These are phyloP conservation scores for Cryptococcus sp. DNA, from an alignment of 1,284 basidiomycete species.

Conservation along the genomic window DNA sequence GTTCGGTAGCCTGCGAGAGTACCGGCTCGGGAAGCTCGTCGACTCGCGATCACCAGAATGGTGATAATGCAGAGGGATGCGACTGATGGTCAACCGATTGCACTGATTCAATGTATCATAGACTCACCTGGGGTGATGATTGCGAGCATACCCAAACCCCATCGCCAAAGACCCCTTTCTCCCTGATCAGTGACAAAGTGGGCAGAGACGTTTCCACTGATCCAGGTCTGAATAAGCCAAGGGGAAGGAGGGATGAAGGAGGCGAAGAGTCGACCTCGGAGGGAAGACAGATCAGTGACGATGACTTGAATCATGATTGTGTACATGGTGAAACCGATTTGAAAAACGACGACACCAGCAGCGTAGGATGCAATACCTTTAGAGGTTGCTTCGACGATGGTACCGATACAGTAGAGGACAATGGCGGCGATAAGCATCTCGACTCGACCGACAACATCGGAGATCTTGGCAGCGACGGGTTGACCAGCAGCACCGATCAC, in stretches of 20 bases:
- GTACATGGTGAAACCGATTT: conserved; percentile 31
- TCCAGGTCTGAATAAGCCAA: conserved; percentile 48
- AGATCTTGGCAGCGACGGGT: conserved; percentile 39
- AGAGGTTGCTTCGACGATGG: conserved; percentile 43
- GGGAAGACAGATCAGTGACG: conserved; percentile 48
- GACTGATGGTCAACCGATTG: conserved; percentile 20
- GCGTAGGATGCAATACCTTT: conserved; percentile 37
- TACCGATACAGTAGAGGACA: conserved; percentile 45
- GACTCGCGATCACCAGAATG: conserved; percentile 40
- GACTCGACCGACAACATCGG: conserved; percentile 47
- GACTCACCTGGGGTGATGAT: neutral
- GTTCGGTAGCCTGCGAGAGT: conserved; percentile 32
- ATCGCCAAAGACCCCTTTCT: conserved; percentile 33
- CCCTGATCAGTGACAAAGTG: conserved; percentile 30
- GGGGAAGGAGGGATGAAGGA: conserved; percentile 49
- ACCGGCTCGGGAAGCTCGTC: neutral
- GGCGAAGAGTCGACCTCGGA: conserved; percentile 48
- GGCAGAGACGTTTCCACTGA: conserved; percentile 41
- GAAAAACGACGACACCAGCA: conserved; percentile 44
- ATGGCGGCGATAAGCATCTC: conserved; percentile 41
- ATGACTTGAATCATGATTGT: conserved; percentile 44
- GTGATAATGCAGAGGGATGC: conserved; percentile 45
- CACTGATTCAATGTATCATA: neutral
- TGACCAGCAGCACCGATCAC: conserved; percentile 37
- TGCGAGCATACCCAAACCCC: conserved; percentile 16